Conservation (phyloP, 2,329 filamentous ascomycete genomes). For the Apiospora marii region DNA sequence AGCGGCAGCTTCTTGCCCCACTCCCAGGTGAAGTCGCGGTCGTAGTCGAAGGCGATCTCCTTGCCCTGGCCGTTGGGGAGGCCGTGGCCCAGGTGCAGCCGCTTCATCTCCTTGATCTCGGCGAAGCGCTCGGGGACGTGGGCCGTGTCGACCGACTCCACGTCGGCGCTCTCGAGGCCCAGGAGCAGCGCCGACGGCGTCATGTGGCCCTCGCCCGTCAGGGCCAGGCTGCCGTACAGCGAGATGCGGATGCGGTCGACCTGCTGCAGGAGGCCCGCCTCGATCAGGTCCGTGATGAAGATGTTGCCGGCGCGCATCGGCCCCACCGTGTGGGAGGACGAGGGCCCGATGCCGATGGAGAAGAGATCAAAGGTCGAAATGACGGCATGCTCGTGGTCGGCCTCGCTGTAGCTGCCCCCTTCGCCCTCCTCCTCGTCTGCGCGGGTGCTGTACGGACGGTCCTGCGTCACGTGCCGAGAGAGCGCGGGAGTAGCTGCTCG, state of each 20-base stretch:
- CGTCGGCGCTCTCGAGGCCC: conserved; percentile 57
- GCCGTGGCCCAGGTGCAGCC: conserved; percentile 52
- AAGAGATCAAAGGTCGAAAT: conserved; percentile 61
- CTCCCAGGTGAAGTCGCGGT: conserved; percentile 58
- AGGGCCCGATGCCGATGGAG: conserved; percentile 60
- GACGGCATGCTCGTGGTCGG: conserved; percentile 59
- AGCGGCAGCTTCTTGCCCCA: conserved; percentile 59
- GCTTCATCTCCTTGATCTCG: conserved; percentile 55
- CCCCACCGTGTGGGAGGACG: conserved; percentile 59
- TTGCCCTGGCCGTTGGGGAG: conserved; percentile 49
- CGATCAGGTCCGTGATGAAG: conserved; percentile 56
- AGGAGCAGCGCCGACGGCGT: conserved; percentile 57
- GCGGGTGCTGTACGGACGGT: conserved; percentile 20
- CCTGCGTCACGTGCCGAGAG: neutral
- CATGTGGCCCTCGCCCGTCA: conserved; percentile 61
- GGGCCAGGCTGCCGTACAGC: conserved; percentile 58
- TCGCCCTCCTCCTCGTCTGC: conserved; percentile 42
- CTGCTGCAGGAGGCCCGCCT: conserved; percentile 53
- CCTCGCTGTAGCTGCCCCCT: conserved; percentile 55
- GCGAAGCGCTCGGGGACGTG: conserved; percentile 56
- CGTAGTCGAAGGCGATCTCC: conserved; percentile 58
- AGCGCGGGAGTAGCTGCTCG: neutral
- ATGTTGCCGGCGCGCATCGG: conserved; percentile 62
- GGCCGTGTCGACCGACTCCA: conserved; percentile 57
- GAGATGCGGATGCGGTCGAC: conserved; percentile 57